Evolutionary conservation across 768 basidiomycete genomes (phyloP).

Genomic region (Lanmaoa pseudosensibilis): DNA sequence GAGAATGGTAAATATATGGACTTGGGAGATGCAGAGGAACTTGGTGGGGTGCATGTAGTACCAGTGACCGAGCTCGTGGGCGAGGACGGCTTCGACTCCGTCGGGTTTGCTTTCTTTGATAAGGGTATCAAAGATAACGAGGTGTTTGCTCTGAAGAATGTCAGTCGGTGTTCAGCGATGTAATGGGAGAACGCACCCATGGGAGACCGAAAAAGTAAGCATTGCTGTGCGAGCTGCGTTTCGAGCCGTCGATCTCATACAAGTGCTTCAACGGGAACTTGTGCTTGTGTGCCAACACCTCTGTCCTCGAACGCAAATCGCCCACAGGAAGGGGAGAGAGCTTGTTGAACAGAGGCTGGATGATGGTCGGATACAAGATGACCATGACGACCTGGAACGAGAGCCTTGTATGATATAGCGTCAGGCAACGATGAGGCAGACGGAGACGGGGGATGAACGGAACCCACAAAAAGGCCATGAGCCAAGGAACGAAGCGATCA

Average conservation of each 20-base stretch:
- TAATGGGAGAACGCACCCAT: conserved; percentile 55
- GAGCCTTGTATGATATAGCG: conserved; percentile 47
- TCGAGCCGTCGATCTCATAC: conserved; percentile 97
- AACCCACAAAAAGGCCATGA: conserved; percentile 85
- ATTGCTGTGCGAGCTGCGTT: conserved; percentile 92
- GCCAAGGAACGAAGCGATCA: conserved; percentile 86
- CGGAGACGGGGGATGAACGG: conserved; percentile 21
- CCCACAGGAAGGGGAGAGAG: conserved; percentile 81
- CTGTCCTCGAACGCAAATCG: conserved; percentile 75
- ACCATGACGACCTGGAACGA: conserved; percentile 84
- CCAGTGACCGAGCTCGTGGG: conserved; percentile 98
- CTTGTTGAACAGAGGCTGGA: conserved; percentile 98
- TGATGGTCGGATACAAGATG: conserved; percentile 77
- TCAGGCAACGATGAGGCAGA: background rate
- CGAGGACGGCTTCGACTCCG: conserved; percentile 96
- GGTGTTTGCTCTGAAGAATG: conserved; percentile 72
- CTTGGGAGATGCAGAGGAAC: conserved; percentile 79
- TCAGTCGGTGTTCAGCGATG: background rate
- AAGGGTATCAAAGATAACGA: conserved; percentile 96
- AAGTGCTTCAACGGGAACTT: conserved; percentile 93
- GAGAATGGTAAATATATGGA: conserved; percentile 86
- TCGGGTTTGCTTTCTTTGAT: conserved; percentile 88
- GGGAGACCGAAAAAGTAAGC: conserved; percentile 99
- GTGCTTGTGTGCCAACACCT: conserved; percentile 73
- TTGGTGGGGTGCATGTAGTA: conserved; percentile 89